Evolutionary conservation across 805 yeast species (phyloP), one percentile per base, ranked within the genome.

Genomic region (Brettanomyces bruxellensis): DNA sequence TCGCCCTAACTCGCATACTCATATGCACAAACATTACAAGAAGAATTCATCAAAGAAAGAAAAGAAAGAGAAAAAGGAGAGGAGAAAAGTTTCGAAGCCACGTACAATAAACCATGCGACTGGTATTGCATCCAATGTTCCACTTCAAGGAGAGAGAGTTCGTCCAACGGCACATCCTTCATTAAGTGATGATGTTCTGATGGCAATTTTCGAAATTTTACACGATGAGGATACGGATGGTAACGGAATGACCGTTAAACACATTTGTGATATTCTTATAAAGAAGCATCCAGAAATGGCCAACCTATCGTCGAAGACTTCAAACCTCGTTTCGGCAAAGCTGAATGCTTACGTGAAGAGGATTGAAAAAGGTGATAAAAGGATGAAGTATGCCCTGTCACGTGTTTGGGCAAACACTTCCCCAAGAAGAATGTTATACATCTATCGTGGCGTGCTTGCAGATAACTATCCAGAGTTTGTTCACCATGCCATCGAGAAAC

Each of bases 401-500:
- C 76, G 95, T 66, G 93, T 86, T 62, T 86, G 95, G 95, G 91
- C 95, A 3, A 91, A 85, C 62, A 88, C 91, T 14, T 80, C 88
- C 2, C 95, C 95, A 44, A 82, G 86, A 58, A 73, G 95, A 69
- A 86, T 86, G 95, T 89, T 86, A 25, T 86, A 86, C 57, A 89
- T 84, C 43, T 86, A 86, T 62, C 78, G 93, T 57, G 95, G 95
- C 36, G 66, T 83, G 28, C 69, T 86, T 50, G 76, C 91, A 30
- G 72, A 78, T n/a, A 90, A 85, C 59, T 86, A 82, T 64, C 82
- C 81, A 55, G 65, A 79, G 37, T 86, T 81, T 58, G 91, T 86
- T 6, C 76, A 79, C 44, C 76, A 74, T 51, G 79, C 82, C 41
- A 74, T 79, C 69, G 83, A 78, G 49, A 60, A 64, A 51, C 79